Percentiles rank a stretch among this genome's conserved stretches.
Evolutionary conservation across 2,329 filamentous ascomycete genomes (phyloP).

Genomic region (Claviceps quebecensis): DNA sequence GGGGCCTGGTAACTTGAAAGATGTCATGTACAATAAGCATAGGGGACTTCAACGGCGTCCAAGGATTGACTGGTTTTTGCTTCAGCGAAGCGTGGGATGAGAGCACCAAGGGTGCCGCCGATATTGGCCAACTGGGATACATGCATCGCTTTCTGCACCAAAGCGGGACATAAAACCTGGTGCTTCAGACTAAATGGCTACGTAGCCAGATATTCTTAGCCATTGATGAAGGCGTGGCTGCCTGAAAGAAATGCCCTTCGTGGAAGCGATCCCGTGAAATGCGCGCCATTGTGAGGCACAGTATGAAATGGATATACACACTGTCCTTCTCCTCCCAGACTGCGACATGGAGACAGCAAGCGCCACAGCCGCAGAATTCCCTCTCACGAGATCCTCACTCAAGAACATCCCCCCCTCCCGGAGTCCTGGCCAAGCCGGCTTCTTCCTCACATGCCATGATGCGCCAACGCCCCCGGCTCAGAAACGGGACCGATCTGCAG

Average conservation of each 20-base stretch:
- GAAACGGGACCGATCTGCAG: constrained; percentile 37
- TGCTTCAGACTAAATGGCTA: no score
- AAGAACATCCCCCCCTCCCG: not conserved
- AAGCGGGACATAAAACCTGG: no score
- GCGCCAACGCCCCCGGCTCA: constrained; percentile 25
- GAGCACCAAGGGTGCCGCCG: not conserved
- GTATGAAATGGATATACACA: no score
- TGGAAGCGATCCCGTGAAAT: no score
- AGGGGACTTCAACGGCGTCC: not conserved
- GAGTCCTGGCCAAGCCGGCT: not conserved
- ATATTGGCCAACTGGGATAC: not conserved
- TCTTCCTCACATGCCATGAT: constrained; percentile 16
- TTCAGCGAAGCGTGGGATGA: not conserved
- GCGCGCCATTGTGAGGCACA: no score
- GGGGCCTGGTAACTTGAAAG: not conserved
- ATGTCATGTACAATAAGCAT: not conserved
- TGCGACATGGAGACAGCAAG: no score
- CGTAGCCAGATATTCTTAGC: no score
- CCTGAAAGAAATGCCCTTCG: no score
- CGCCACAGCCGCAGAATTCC: not conserved
- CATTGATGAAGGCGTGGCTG: no score
- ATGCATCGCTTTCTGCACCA: not conserved
- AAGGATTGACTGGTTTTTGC: not conserved
- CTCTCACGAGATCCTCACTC: not conserved
- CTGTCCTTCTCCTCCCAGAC: no score